Evolutionary conservation across 106 monocot species (phyloP), one percentile per base, ranked within the genome.

Genomic region (Allium cepa): DNA sequence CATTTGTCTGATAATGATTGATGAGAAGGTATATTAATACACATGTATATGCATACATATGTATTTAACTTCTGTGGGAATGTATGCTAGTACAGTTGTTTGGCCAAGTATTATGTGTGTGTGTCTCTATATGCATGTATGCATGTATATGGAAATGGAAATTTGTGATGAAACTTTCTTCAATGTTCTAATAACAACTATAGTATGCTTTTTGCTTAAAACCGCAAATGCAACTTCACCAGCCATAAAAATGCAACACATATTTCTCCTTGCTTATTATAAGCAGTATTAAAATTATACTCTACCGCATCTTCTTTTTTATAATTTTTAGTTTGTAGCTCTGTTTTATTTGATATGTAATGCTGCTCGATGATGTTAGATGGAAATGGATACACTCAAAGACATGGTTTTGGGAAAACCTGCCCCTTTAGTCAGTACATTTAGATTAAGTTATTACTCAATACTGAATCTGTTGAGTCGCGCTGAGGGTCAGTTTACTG

Each of bases 381-480:
- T 99, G 93, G 99, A 99, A 81, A 99, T 99, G 99, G 70, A 79
- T 59, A 69, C 81, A 68, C 79, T 99, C 49, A 93, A 87, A 71
- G 90, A 90, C 71, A 99, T 99, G 99, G 72, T 87, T 74, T 79
- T 99, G 78, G 99, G 99, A 27, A 99, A 81, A 80, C 99, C 99
- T 71, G 93, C 99, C 65, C 99, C 99, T 8, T 78, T 99, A 26
- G 93, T 99, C 72, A 99, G 99, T 74, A 99, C 99, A 60, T 99
- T 99, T 78, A 82, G 99, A 77, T 69, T 99, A 62, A 99, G 99
- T 59, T 99, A 99, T 76, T 99, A 90, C 67, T 80, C 99, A 47
- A 99, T 99, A 76, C 66, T 99, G 75, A 99, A 99, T 72, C 60
- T 99, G 64, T 76, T 99, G 99, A 90, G 99, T 64, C 99, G 90